Percentiles rank a stretch among this genome's conserved stretches.
These are phyloP conservation scores for Persicaria tinctoria DNA, from an alignment of 148 eudicot species.

Conservation along the genomic window DNA sequence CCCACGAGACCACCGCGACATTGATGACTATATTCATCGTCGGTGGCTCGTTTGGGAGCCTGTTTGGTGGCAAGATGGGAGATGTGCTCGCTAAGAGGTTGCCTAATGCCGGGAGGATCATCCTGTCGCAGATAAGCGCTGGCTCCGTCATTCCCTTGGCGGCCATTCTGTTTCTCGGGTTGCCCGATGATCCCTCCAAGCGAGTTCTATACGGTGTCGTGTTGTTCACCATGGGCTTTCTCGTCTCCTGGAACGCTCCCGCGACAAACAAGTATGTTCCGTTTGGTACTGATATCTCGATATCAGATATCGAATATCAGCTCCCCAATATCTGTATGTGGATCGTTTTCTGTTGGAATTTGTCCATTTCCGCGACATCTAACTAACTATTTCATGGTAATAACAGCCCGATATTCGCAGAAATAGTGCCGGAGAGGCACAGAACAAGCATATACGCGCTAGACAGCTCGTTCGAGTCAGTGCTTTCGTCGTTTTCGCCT, in stretches of 20 bases:
- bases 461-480: slow-evolving; percentile 56
- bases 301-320: too few relatives aligned
- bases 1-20: slow-evolving; percentile 60
- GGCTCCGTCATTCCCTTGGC: slow-evolving; percentile 77
- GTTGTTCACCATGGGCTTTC: slow-evolving; percentile 61
- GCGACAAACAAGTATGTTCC: slow-evolving; percentile 77
- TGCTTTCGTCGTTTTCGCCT: slow-evolving; percentile 62
- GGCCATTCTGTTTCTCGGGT: slow-evolving; percentile 51
- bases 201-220: slow-evolving; percentile 51
- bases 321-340: too few relatives aligned
- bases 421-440: slow-evolving; percentile 61
- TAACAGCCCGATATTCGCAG: slow-evolving; percentile 67
- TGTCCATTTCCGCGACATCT: too few relatives aligned
- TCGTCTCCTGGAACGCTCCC: slow-evolving; percentile 62
- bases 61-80: slow-evolving; percentile 84
- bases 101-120: slow-evolving; percentile 74
- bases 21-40: slow-evolving; percentile 55
- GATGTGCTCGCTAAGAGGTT: slow-evolving; percentile 49
- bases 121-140: slow-evolving; percentile 78
- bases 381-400: neutral
- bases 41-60: slow-evolving; percentile 52
- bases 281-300: too few relatives aligned
- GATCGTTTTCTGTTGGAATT: too few relatives aligned
- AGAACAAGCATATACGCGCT: slow-evolving; percentile 73
- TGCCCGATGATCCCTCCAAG: slow-evolving; percentile 59